Evolutionary conservation across 2,329 filamentous ascomycete genomes (phyloP).

Genomic region (Ophiostoma australiae): DNA sequence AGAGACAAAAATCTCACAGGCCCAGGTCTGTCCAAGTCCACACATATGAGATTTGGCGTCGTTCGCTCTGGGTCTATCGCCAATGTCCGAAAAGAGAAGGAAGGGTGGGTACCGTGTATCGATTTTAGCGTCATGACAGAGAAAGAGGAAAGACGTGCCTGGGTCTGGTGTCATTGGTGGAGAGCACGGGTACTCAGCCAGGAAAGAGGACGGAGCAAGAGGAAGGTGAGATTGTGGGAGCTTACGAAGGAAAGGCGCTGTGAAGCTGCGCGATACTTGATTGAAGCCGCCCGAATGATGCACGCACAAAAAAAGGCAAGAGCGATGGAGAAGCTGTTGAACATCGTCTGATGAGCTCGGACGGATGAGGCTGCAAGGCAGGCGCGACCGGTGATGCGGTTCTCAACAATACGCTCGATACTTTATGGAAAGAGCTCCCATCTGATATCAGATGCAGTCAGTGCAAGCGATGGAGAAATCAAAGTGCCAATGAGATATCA

Average conservation of each 20-base stretch:
- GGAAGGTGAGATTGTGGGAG: neutral
- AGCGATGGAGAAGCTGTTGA: neutral
- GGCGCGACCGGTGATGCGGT: conserved; percentile 5
- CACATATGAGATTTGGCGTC: conserved; percentile 15
- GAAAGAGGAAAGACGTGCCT: conserved; percentile 13
- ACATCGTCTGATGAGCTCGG: neutral
- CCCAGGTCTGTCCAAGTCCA: neutral
- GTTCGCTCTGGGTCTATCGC: conserved; percentile 18
- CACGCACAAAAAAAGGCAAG: neutral
- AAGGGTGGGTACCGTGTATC: conserved; percentile 1
- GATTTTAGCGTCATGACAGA: conserved; percentile 19
- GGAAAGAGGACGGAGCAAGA: neutral
- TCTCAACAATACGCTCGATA: neutral
- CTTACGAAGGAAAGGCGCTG: neutral
- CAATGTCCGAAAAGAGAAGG: conserved; percentile 21
- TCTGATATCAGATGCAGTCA: no score
- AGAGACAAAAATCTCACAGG: neutral
- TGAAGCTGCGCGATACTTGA: neutral
- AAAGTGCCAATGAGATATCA: no score
- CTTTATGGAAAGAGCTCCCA: neutral
- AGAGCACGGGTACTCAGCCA: conserved; percentile 1
- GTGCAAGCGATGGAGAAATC: no score
- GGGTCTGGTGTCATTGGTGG: conserved; percentile 20
- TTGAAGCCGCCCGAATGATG: neutral
- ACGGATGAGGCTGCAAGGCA: neutral